Conservation (phyloP, 1,284 basidiomycete genomes). For the Rhodotorula sp. region DNA sequence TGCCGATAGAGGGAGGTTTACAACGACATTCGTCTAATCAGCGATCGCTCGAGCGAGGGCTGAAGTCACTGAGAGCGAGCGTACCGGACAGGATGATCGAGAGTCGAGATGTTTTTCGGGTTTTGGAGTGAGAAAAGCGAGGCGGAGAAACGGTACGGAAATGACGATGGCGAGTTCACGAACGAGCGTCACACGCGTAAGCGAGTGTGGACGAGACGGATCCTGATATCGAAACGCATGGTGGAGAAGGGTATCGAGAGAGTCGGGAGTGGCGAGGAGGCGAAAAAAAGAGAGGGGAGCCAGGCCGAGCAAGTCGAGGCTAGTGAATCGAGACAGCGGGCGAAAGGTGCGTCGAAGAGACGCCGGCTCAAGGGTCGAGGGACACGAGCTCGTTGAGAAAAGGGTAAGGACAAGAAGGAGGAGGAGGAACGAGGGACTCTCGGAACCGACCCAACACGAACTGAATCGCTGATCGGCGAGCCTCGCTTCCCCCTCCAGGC, state of each 20-base stretch:
- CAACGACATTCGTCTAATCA: too few species aligned
- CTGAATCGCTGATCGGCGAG: slow-evolving; percentile 21
- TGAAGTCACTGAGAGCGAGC: too few species aligned
- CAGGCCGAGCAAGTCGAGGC: slow-evolving; percentile 3
- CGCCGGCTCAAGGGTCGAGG: not conserved
- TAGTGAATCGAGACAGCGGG: not conserved
- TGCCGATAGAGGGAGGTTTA: too few species aligned
- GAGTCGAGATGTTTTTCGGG: not conserved
- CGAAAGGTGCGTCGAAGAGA: not conserved
- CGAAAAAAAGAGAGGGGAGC: not conserved
- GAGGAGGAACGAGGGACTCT: not conserved
- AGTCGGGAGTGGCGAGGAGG: too few species aligned
- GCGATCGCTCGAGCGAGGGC: too few species aligned
- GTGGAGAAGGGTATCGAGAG: too few species aligned
- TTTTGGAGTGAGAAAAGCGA: not conserved
- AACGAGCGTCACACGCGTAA: not conserved
- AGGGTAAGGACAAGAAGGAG: not conserved
- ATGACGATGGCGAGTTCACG: too few species aligned
- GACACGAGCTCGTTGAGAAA: too few species aligned
- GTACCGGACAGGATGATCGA: too few species aligned
- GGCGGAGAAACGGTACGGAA: too few species aligned
- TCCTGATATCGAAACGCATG: too few species aligned
- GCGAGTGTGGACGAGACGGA: not conserved
- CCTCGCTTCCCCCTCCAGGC: not conserved
- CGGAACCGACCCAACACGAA: slow-evolving; percentile 15